Evolutionary conservation across 2,329 filamentous ascomycete species (phyloP), one percentile per base, ranked within the genome.

Genomic region (Sporothrix luriei): DNA sequence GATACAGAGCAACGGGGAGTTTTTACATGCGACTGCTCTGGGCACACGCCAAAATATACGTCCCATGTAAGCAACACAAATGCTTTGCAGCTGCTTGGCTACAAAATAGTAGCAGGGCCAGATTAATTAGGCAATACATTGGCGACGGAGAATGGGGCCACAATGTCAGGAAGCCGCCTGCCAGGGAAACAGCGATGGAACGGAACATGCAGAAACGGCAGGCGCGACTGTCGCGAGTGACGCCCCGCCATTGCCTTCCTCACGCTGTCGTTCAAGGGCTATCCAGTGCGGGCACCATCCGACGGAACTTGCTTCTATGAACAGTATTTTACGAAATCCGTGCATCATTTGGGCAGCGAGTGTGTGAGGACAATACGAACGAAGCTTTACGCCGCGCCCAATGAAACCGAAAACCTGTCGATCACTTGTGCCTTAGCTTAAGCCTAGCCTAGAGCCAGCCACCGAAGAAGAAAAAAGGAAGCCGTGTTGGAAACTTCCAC

Each of bases 391-490:
- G 21, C 38, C 38, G 24, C 57, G 46, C 43, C 51, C 51, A 21
- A 54, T 26, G n/a, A 62, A 24, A 62, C 16, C 57, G 40, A 62
- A 38, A 46, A 62, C 62, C 49, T 66, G 48, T 49, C 54, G 48
- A 54, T 43, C 49, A 54, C 43, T 33, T 66, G 64, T 33, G 49
- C 49, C 64, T 66, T 54, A 48, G n/a, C 64, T 16, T 64, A 33
- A 65, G 62, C 62, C 62, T n/a, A 65, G 62, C 11, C 7, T 33
- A 43, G 40, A 43, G 40, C 49, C 29, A 52, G 64, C 64, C 64
- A 66, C 64, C 64, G 64, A 66, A 43, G 62, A 40, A 65, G 61
- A 24, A 21, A 51, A 51, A 51, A n/a, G 46, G 26, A 51, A 51
- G 46, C 51, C 54, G 46, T 33, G 29, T 33, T 51, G 24, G 62